These are phyloP conservation scores for Phytopythium aichiense DNA, from an alignment of 352 stramenopile genomes.

Conservation along the genomic window DNA sequence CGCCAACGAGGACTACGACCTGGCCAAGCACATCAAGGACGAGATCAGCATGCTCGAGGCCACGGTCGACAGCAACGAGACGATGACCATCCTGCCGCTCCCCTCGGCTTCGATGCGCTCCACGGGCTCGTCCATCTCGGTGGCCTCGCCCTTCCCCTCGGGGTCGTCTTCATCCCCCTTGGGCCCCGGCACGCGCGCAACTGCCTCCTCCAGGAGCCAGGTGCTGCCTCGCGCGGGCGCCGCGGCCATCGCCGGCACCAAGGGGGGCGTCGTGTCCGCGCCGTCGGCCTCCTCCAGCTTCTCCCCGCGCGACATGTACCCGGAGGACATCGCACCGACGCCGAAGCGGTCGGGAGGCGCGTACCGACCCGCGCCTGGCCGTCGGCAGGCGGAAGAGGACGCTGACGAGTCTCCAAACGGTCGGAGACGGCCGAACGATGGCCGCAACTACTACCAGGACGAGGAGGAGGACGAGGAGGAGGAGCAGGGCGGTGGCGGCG, in stretches of 20 bases:
- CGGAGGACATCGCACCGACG: conserved; percentile 25
- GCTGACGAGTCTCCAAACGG: neutral
- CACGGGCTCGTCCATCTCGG: neutral
- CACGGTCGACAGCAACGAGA: conserved; percentile 53
- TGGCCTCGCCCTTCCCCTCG: neutral
- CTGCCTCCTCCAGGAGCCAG: conserved; percentile 24
- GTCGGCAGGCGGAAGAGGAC: neutral
- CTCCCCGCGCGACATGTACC: conserved; percentile 62
- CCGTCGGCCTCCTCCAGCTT: conserved; percentile 38
- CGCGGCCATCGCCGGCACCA: conserved; percentile 25
- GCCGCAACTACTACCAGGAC: conserved; percentile 11
- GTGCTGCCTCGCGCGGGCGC: conserved; percentile 37
- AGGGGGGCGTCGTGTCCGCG: conserved; percentile 6
- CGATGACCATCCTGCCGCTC: conserved; percentile 48
- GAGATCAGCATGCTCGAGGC: conserved; percentile 75
- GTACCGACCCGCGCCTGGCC: neutral
- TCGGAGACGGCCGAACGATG: conserved; percentile 15
- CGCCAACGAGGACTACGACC: conserved; percentile 90
- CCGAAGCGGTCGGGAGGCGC: conserved; percentile 8
- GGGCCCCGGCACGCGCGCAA: conserved; percentile 3
- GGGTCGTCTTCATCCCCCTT: neutral
- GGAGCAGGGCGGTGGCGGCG: conserved; percentile 12
- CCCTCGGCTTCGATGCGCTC: conserved; percentile 2
- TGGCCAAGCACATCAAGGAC: conserved; percentile 88
- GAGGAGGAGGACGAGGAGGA: conserved; percentile 21